A percentile compares a stretch with the other conserved stretches of the same genome.
Conservation (phyloP, 108 stramenopile genomes). For the Chaetoceros tenuissimus region DNA sequence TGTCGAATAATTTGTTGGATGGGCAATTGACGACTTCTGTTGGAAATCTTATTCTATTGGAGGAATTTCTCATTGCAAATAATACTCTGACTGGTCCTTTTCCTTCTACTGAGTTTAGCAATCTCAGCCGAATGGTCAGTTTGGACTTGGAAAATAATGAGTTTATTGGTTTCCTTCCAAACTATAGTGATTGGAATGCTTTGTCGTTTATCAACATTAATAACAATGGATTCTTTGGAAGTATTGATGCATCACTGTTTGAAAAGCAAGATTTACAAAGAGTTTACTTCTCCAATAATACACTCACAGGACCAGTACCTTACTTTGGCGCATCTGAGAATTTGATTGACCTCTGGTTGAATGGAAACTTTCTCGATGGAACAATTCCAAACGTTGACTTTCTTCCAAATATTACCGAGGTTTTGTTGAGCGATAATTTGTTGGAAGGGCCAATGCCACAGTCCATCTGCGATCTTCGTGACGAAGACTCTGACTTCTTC, state of each 20-base stretch:
- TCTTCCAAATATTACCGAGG: not conserved
- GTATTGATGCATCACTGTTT: not conserved
- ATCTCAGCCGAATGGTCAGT: constrained; percentile 8
- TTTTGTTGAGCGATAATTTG: not conserved
- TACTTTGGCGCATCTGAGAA: constrained; percentile 27
- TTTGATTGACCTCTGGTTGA: constrained; percentile 42
- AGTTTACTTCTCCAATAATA: constrained; percentile 27
- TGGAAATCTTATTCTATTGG: not conserved
- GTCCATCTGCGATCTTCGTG: not conserved
- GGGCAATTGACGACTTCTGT: constrained; percentile 29
- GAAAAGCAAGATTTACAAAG: not conserved
- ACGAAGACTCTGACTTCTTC: not conserved
- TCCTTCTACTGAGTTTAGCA: constrained; percentile 2
- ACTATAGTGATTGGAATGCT: not conserved
- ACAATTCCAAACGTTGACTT: constrained; percentile 22
- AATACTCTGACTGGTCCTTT: not conserved
- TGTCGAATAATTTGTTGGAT: constrained; percentile 37
- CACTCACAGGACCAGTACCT: constrained; percentile 34
- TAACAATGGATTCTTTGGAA: not conserved
- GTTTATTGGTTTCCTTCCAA: constrained; percentile 26
- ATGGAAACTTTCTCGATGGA: constrained; percentile 39
- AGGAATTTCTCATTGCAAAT: not conserved
- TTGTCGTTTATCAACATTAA: not conserved
- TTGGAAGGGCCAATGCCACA: not conserved
- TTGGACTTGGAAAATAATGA: constrained; percentile 45